phyloP scores from a whole-genome alignment of 169 alveolate genomes.

The Hepatocystis sp. region DNA sequence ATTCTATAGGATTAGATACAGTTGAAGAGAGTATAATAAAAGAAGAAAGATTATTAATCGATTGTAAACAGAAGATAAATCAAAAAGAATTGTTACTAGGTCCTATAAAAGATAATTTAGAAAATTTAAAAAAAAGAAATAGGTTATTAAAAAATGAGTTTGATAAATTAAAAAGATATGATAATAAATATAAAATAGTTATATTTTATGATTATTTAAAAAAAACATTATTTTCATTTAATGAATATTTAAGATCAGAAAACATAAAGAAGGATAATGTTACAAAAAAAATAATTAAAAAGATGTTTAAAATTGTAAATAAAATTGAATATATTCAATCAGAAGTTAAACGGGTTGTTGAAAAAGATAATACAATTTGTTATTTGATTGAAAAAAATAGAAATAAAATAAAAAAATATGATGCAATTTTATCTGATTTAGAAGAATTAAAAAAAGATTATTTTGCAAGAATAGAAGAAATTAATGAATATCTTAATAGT shows the following conservation, averaged over 20 bases:
- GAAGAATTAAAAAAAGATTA: not conserved
- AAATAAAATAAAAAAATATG: conserved; percentile 56
- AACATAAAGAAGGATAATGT: conserved; percentile 77
- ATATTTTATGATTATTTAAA: conserved; percentile 76
- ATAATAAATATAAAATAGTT: conserved; percentile 78
- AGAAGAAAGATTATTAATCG: conserved; percentile 78
- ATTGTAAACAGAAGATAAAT: conserved; percentile 78
- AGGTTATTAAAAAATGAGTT: conserved; percentile 76
- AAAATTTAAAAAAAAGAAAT: conserved; percentile 73
- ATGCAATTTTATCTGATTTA: conserved; percentile 76
- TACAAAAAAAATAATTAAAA: conserved; percentile 62
- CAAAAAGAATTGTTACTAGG: conserved; percentile 76
- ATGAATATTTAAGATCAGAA: conserved; percentile 74
- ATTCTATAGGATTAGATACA: conserved; percentile 83
- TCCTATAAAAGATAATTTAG: conserved; percentile 80
- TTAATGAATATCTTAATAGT: conserved; percentile 11
- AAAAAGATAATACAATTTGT: conserved; percentile 55
- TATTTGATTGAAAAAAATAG: conserved; percentile 51
- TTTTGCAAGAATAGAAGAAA: conserved; percentile 9
- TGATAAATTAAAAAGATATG: conserved; percentile 77
- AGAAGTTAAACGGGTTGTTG: conserved; percentile 39
- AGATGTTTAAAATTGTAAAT: conserved; percentile 20
- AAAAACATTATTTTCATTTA: conserved; percentile 66
- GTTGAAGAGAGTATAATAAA: conserved; percentile 64
- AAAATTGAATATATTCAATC: conserved; percentile 41